Conservation (phyloP, 2,329 filamentous ascomycete genomes). For the Microdochium trichocladiopsis region DNA sequence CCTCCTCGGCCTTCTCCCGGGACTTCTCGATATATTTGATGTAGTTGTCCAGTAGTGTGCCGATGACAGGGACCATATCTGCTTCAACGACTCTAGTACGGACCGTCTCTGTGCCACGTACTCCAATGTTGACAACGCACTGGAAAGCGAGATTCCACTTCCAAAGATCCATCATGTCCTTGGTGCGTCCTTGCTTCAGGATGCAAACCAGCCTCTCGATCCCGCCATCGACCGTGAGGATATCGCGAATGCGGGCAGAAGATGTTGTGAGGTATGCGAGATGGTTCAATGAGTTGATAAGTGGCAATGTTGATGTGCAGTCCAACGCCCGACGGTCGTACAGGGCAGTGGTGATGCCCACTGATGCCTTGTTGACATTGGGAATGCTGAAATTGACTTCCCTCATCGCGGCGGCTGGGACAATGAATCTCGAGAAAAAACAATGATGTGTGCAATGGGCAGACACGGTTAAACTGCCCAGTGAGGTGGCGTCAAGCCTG, state of each 20-base stretch:
- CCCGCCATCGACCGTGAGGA: slow-evolving; percentile 95
- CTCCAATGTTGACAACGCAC: slow-evolving; percentile 97
- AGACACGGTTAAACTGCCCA: background rate
- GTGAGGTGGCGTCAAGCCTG: background rate
- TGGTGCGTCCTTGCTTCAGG: slow-evolving; percentile 92
- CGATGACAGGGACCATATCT: slow-evolving; percentile 98
- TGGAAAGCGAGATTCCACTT: slow-evolving; percentile 99
- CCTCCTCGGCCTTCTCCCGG: slow-evolving; percentile 77
- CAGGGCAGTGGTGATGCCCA: slow-evolving; percentile 95
- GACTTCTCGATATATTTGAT: slow-evolving; percentile 93
- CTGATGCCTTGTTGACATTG: slow-evolving; percentile 98
- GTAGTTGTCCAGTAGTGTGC: slow-evolving; percentile 97
- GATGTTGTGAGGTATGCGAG: slow-evolving; percentile 97
- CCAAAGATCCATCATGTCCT: slow-evolving; percentile 99
- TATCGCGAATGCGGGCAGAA: slow-evolving; percentile 93
- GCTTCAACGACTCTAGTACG: slow-evolving; percentile 94
- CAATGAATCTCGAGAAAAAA: background rate
- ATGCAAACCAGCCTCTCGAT: slow-evolving; percentile 96
- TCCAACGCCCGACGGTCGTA: slow-evolving; percentile 97
- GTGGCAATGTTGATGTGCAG: slow-evolving; percentile 92
- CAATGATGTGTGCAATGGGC: background rate
- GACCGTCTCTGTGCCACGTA: slow-evolving; percentile 89
- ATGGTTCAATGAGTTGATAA: slow-evolving; percentile 99
- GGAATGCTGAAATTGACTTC: slow-evolving; percentile 99
- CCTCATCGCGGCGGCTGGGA: slow-evolving; percentile 64